A percentile compares a stretch with the other conserved stretches of the same genome.
phyloP scores from a whole-genome alignment of 139 green algal genomes.

The Micractinium sp. region DNA sequence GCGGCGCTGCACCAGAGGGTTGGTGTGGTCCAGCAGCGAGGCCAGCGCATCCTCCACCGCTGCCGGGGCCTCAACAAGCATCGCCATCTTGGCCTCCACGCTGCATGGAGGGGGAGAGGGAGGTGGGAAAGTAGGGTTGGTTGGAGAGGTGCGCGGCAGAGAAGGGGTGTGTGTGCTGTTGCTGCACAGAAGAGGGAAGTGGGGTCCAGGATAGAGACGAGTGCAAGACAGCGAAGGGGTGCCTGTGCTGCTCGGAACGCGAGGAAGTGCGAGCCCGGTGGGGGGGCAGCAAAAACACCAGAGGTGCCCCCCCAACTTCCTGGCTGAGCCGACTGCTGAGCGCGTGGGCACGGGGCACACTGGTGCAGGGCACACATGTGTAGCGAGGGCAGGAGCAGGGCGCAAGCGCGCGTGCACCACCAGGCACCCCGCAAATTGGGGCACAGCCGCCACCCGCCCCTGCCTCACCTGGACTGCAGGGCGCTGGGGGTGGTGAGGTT shows the following conservation, averaged over 20 bases:
- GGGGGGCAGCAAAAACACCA: neutral
- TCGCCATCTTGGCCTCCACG: slow-evolving; percentile 70
- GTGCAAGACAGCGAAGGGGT: too few species aligned
- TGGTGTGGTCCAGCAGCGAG: slow-evolving; percentile 75
- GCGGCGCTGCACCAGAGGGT: slow-evolving; percentile 56
- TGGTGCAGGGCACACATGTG: too few species aligned
- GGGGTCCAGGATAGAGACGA: neutral
- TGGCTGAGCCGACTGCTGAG: neutral
- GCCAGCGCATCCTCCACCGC: slow-evolving; percentile 95
- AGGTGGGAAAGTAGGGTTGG: neutral
- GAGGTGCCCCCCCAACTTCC: neutral
- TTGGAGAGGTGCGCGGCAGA: neutral
- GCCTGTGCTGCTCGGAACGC: too few species aligned
- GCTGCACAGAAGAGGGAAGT: too few species aligned
- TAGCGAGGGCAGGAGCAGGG: neutral
- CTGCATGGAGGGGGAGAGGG: neutral
- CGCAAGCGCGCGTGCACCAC: neutral
- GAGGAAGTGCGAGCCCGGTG: too few species aligned
- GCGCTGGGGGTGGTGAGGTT: slow-evolving; percentile 22
- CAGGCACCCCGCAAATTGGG: too few species aligned
- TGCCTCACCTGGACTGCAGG: neutral
- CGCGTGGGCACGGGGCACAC: neutral
- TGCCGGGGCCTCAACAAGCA: slow-evolving; percentile 87
- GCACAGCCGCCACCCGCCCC: neutral
- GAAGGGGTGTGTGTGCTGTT: too few species aligned